These are phyloP conservation scores for Epithele typhae DNA, from an alignment of 768 basidiomycete genomes.

Conservation along the genomic window DNA sequence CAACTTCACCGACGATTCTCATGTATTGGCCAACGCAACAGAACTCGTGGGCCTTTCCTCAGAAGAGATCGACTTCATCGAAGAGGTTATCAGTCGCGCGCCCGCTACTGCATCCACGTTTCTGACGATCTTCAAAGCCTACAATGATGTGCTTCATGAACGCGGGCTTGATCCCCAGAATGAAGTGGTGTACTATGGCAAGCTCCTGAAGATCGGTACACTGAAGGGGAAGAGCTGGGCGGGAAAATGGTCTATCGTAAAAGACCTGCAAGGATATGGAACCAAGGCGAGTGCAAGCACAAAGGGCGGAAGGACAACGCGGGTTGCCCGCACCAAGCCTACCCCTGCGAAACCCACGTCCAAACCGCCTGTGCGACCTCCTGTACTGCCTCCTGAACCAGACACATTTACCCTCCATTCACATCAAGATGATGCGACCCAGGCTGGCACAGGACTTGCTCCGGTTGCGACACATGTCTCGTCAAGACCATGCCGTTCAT, in stretches of 20 bases:
- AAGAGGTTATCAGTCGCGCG: conserved; percentile 69
- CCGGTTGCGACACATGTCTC: conserved; percentile 6
- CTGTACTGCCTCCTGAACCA: neutral
- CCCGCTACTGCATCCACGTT: conserved; percentile 69
- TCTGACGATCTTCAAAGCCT: conserved; percentile 78
- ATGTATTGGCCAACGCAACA: conserved; percentile 22
- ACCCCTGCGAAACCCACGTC: conserved; percentile 19
- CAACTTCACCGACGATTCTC: too few species aligned
- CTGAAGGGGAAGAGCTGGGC: conserved; percentile 77
- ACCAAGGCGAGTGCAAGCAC: conserved; percentile 14
- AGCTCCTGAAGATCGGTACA: conserved; percentile 78
- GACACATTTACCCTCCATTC: conserved; percentile 42
- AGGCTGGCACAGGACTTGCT: conserved; percentile 6
- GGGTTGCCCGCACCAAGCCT: conserved; percentile 15
- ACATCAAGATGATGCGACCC: conserved; percentile 34
- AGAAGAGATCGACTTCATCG: conserved; percentile 65
- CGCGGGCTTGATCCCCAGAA: conserved; percentile 70
- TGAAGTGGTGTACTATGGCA: conserved; percentile 78
- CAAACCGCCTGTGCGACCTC: conserved; percentile 11
- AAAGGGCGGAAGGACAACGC: conserved; percentile 10
- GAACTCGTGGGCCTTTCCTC: conserved; percentile 29
- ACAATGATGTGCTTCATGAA: conserved; percentile 73
- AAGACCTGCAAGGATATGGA: conserved; percentile 44
- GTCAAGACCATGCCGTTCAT: too few species aligned
- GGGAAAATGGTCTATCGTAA: conserved; percentile 76